Base-by-base conservation (phyloP, 306 rosid species). In the Quillaja saponaria region DNA sequence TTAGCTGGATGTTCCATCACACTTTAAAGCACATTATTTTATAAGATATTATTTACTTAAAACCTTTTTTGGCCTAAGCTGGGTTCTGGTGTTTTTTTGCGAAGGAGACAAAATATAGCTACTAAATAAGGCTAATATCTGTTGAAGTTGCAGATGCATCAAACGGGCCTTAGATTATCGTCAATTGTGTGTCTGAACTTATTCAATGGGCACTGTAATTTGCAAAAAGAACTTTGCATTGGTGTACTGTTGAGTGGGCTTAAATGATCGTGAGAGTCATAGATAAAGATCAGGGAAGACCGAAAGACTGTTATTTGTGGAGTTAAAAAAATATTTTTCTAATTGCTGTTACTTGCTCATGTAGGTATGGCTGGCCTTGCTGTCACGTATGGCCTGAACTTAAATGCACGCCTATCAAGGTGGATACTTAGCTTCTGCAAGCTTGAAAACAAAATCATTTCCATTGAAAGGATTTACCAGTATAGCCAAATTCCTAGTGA, bases 361-460 rank as follows among this genome's bases (percentile, higher is more conserved):
- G 25, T 34, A 90, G 96, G 95, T 76, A 91, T 91, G 97, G 97
- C 97, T 17, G 97, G 97, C 42, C 96, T 91, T 65, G 96, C 95
- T 19, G 97, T 91, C 40, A 91, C 96, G 2, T 88, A 91, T 39
- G 96, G 97, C 61, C 79, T 91, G 67, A 88, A 91, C 75, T 79
- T 91, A 64, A 91, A 88, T 73, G 88, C 81, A 49, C 91, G 95
- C 21, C 61, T 91, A 55, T 91, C 97, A 5, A 82, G 95, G 53
- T 91, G 97, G 97, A 88, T 91, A 72, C 96, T 91, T 54, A 91
- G 95, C 80, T 91, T 91, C 74, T 91, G 97, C 86, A 91, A 91
- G 81, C 97, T 91, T 55, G 97, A 91, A 81, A 91, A 91, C 72
- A 88, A 91, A 79, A 91, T 91, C 62, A 91, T 91, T 69, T 91